A percentile compares a stretch with the other conserved stretches of the same genome.
Evolutionary conservation across 2,329 filamentous ascomycete species (phyloP).

Genomic region (Zarea fungicola): DNA sequence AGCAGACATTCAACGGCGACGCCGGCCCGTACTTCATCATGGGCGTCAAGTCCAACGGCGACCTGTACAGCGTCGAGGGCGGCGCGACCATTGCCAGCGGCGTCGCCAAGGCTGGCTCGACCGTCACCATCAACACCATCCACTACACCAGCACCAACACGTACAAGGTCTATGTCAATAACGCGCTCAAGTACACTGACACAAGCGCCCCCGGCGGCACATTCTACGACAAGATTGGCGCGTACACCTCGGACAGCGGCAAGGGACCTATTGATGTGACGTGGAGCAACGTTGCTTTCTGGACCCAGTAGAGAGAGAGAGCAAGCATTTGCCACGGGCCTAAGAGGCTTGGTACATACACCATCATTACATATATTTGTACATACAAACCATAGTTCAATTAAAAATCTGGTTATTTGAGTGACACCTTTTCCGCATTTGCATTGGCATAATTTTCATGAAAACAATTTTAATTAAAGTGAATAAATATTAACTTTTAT

Average conservation of each 20-base stretch:
- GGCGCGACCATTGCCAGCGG: slow-evolving; percentile 16
- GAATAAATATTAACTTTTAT: no score
- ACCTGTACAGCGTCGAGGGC: slow-evolving; percentile 19
- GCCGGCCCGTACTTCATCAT: slow-evolving; percentile 18
- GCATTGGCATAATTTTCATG: no score
- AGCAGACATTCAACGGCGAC: slow-evolving; percentile 21
- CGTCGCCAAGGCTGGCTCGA: slow-evolving; percentile 15
- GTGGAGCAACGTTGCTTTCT: neutral
- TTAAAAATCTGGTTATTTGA: no score
- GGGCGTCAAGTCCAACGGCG: slow-evolving; percentile 14
- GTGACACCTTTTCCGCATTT: no score
- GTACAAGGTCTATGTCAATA: slow-evolving; percentile 20
- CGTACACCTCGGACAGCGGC: neutral
- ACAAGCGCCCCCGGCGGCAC: neutral
- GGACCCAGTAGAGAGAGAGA: no score
- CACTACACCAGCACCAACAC: slow-evolving; percentile 16
- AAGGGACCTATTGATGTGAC: neutral
- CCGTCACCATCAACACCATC: slow-evolving; percentile 21
- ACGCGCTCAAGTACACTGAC: slow-evolving; percentile 6
- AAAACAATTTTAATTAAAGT: no score
- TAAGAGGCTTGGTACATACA: no score
- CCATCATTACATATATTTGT: no score
- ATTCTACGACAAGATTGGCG: slow-evolving; percentile 6
- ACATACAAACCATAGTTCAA: no score
- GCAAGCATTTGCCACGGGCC: no score